Percentiles rank a stretch among this genome's conserved stretches.
Evolutionary conservation across 129 eudicot species (phyloP).

Genomic region (Flaveria trinervia): DNA sequence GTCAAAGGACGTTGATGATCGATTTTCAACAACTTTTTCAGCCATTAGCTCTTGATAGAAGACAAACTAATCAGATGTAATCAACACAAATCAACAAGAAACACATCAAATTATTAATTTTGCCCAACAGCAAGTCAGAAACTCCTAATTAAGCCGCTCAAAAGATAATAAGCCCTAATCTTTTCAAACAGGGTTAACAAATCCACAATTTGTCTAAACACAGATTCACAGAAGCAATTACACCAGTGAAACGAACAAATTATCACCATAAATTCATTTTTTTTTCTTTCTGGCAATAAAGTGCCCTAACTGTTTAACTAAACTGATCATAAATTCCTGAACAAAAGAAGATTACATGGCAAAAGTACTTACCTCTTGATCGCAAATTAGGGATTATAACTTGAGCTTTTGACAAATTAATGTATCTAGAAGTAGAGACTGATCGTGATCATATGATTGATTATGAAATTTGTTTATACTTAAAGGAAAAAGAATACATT

Average conservation of each 20-base stretch:
- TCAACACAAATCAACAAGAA: constrained; percentile 26
- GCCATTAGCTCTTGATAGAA: constrained; percentile 58
- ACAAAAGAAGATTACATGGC: background rate
- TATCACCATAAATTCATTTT: background rate
- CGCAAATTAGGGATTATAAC: constrained; percentile 14
- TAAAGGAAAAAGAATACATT: background rate
- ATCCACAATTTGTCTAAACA: background rate
- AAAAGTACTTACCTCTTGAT: constrained; percentile 15
- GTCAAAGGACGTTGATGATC: constrained; percentile 52
- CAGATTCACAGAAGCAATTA: background rate
- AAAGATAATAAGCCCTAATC: constrained; percentile 5
- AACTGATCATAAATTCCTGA: constrained; percentile 1
- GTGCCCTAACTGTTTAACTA: constrained; percentile 29
- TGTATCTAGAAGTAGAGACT: constrained; percentile 16
- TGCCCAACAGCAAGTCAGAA: background rate
- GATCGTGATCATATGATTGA: constrained; percentile 12
- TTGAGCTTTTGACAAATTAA: background rate
- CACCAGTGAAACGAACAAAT: background rate
- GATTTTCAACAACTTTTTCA: constrained; percentile 49
- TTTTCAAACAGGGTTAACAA: background rate
- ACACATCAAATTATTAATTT: background rate
- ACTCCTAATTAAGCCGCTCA: background rate
- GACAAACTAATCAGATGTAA: constrained; percentile 7
- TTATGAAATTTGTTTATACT: background rate
- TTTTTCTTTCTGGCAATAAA: background rate